A percentile compares a stretch with the other conserved stretches of the same genome.
Evolutionary conservation across 1,139 yeast species (phyloP).

Genomic region (Zygoascus meyerae): DNA sequence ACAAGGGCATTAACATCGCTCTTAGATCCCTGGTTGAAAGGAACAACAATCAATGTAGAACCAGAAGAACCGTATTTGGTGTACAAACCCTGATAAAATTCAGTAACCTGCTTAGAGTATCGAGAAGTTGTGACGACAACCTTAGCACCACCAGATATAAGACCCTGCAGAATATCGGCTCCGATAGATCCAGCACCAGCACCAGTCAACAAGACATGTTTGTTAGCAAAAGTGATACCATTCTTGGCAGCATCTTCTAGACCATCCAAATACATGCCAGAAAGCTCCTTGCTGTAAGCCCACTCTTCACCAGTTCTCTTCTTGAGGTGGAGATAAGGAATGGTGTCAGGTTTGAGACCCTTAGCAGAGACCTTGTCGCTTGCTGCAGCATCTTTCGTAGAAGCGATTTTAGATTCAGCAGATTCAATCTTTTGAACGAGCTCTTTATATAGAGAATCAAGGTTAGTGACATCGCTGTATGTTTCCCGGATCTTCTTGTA

Average conservation of each 20-base stretch:
- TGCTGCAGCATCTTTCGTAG: constrained; percentile 38
- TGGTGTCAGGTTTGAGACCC: constrained; percentile 54
- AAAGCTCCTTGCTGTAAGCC: constrained; percentile 75
- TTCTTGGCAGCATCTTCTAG: constrained; percentile 87
- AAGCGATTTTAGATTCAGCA: constrained; percentile 45
- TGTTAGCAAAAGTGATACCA: constrained; percentile 85
- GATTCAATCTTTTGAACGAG: constrained; percentile 69
- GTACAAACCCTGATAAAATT: constrained; percentile 89
- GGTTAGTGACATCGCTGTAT: constrained; percentile 58
- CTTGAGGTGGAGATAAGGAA: constrained; percentile 92
- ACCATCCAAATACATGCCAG: constrained; percentile 78
- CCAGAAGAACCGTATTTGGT: constrained; percentile 91
- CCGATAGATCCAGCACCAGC: constrained; percentile 99
- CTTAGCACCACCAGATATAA: constrained; percentile 96
- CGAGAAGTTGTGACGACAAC: constrained; percentile 94
- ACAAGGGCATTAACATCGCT: constrained; percentile 86
- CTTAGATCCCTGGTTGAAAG: constrained; percentile 96
- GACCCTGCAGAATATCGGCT: constrained; percentile 92
- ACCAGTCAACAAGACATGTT: constrained; percentile 89
- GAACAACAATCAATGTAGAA: constrained; percentile 88
- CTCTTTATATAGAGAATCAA: constrained; percentile 74
- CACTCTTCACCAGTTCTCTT: constrained; percentile 70
- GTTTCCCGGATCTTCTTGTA: constrained; percentile 77
- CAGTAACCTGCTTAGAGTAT: constrained; percentile 90
- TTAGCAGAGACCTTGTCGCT: constrained; percentile 36